phyloP scores from a whole-genome alignment of 257 asterid species.

The Paulownia fortunei region DNA sequence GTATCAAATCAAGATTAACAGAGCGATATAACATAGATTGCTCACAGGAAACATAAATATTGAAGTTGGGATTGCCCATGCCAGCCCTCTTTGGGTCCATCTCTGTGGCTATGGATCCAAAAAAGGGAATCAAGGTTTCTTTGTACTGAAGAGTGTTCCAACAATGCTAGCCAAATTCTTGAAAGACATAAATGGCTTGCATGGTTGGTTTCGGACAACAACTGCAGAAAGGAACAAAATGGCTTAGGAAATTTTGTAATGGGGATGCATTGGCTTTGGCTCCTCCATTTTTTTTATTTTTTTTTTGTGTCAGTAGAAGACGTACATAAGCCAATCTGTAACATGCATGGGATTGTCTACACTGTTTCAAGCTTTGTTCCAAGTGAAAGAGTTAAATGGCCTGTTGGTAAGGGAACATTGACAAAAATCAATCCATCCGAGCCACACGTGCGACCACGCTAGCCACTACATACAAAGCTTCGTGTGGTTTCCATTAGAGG shows the following conservation, averaged over 20 bases:
- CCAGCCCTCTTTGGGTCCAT: too few species aligned
- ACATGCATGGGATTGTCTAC: slow-evolving; percentile 30
- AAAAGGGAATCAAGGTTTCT: neutral
- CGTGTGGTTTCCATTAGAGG: neutral
- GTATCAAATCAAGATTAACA: too few species aligned
- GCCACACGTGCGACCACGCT: slow-evolving; percentile 49
- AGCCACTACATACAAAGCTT: neutral
- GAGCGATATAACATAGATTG: too few species aligned
- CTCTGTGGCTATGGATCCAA: neutral
- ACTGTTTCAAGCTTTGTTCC: slow-evolving; percentile 1
- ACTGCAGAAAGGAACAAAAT: neutral
- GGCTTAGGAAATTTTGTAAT: neutral
- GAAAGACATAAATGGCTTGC: neutral
- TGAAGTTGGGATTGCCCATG: too few species aligned
- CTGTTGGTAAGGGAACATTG: slow-evolving; percentile 67
- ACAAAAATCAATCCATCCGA: neutral
- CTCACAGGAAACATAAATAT: too few species aligned
- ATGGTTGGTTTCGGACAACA: slow-evolving; percentile 22
- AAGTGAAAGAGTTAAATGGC: slow-evolving; percentile 47
- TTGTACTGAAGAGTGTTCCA: neutral
- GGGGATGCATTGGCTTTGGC: neutral
- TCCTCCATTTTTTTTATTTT: too few species aligned
- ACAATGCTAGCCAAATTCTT: neutral
- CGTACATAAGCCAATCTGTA: neutral
- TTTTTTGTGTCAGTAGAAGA: neutral